Evolutionary conservation across 305 asterid genomes (phyloP), one percentile per base, ranked within the genome.

Genomic region (Rubia tinctorum): DNA sequence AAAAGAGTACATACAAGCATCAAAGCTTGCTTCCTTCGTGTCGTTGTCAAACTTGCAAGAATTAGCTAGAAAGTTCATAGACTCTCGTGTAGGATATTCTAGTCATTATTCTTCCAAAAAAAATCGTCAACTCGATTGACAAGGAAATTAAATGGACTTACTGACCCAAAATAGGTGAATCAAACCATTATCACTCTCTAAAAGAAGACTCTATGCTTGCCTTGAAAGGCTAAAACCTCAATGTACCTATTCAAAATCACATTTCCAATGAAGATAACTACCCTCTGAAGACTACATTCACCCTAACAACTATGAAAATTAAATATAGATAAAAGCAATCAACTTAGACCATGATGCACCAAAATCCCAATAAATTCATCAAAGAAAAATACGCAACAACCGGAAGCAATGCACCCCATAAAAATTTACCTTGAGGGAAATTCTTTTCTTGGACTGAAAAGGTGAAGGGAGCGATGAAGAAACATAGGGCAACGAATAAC

Each of bases 391-490:
- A 6, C 18, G 5, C 11, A 17, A 23, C 55, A 73, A 40, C 18
- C 55, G n/a, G 55, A 64, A 64, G 17, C 15, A 64, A 64, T 51
- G 64, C 34, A 20, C 8, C 62, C 64, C 39, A 59, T 27, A 66
- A 47, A n/a, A 7, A 40, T 40, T 14, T 49, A 75, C 79, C 79
- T 75, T 44, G 12, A 69, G 45, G 30, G 53, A 73, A 67, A 76
- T 59, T 14, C 72, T 60, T 37, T 51, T 60, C 60, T 55, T 55
- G 69, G 72, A 75, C 71, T 71, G 75, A 71, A 71, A 75, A 25
- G 82, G 75, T 34, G 77, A 79, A 47, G 80, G 75, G 51, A 53
- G 49, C 22, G 79, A 66, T 6, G 80, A 71, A 51, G 75, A 75
- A 75, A 72, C 69, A 30, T 20, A 71, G 75, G 80, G 55, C 72